Conservation (phyloP, 768 basidiomycete genomes). For the Leccinellum luteum region DNA sequence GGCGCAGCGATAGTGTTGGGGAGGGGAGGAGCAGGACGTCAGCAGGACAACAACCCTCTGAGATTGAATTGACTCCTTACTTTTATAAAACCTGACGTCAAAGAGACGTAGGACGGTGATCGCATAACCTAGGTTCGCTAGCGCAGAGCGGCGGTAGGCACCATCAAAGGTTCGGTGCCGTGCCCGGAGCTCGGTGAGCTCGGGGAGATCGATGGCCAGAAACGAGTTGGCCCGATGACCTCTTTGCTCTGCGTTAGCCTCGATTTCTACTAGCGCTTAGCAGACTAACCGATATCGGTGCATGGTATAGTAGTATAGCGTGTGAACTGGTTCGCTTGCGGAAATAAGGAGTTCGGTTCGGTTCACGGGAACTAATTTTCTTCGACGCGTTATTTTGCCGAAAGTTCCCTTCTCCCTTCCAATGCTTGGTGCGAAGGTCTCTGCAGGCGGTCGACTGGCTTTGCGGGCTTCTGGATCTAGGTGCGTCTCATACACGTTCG, state of each 20-base stretch:
- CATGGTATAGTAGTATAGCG: slow-evolving; percentile 13
- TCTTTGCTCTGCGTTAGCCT: slow-evolving; percentile 22
- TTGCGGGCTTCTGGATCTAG: slow-evolving; percentile 24
- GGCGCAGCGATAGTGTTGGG: background rate
- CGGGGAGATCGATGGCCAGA: slow-evolving; percentile 48
- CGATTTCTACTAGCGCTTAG: background rate
- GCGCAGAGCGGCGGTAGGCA: slow-evolving; percentile 73
- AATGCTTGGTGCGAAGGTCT: slow-evolving; percentile 23
- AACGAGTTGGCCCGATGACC: slow-evolving; percentile 52
- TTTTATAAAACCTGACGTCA: slow-evolving; percentile 66
- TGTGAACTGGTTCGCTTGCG: slow-evolving; percentile 19
- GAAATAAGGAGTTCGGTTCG: slow-evolving; percentile 8
- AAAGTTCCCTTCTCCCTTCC: background rate
- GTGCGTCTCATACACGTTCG: slow-evolving; percentile 2
- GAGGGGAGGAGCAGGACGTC: background rate
- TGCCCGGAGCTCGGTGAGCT: slow-evolving; percentile 74
- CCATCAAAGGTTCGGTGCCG: slow-evolving; percentile 82
- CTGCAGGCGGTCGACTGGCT: slow-evolving; percentile 21
- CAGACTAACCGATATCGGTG: slow-evolving; percentile 27
- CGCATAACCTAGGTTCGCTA: slow-evolving; percentile 71
- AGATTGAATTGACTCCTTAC: slow-evolving; percentile 39
- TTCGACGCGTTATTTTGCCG: background rate
- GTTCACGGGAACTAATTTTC: slow-evolving; percentile 3
- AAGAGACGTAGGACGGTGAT: slow-evolving; percentile 79
- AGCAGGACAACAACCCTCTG: background rate